These are phyloP conservation scores for Alternaria panax DNA, from an alignment of 2,329 filamentous ascomycete species.

Conservation along the genomic window DNA sequence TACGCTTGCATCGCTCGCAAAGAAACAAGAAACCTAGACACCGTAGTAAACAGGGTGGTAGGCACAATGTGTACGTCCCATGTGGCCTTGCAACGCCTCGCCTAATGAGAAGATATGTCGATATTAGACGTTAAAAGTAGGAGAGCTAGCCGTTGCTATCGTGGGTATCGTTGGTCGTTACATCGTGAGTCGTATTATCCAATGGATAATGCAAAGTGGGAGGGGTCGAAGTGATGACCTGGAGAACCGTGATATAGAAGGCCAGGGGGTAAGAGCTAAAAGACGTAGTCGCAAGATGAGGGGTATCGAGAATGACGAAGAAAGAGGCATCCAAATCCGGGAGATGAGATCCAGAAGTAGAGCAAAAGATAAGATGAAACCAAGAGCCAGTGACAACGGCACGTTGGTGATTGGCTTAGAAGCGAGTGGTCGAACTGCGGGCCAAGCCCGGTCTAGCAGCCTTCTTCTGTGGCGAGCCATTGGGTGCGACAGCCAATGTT, in stretches of 20 bases:
- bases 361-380: constrained; percentile 8
- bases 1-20: constrained; percentile 20
- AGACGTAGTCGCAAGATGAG: constrained; percentile 19
- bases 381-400: constrained; percentile 12
- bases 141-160: constrained; percentile 38
- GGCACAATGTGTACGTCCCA: constrained; percentile 23
- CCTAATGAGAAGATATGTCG: constrained; percentile 26
- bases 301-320: constrained; percentile 29
- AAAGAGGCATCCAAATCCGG: constrained; percentile 16
- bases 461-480: constrained; percentile 47
- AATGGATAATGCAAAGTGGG: constrained; percentile 25
- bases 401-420: constrained; percentile 26
- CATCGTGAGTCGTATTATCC: constrained; percentile 40
- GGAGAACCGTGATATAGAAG: constrained; percentile 14
- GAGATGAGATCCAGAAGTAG: constrained; percentile 12
- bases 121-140: constrained; percentile 35
- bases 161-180: constrained; percentile 51
- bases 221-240: constrained; percentile 19
- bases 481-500: constrained; percentile 40
- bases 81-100: constrained; percentile 25
- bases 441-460: constrained; percentile 35
- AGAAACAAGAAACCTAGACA: constrained; percentile 20
- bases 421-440: constrained; percentile 46
- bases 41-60: constrained; percentile 19
- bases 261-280: constrained; percentile 19